Percentiles rank a stretch among this genome's conserved stretches.
Conservation (phyloP, 192 early-diverging fungal species). For the Backusella liffmaniae region DNA sequence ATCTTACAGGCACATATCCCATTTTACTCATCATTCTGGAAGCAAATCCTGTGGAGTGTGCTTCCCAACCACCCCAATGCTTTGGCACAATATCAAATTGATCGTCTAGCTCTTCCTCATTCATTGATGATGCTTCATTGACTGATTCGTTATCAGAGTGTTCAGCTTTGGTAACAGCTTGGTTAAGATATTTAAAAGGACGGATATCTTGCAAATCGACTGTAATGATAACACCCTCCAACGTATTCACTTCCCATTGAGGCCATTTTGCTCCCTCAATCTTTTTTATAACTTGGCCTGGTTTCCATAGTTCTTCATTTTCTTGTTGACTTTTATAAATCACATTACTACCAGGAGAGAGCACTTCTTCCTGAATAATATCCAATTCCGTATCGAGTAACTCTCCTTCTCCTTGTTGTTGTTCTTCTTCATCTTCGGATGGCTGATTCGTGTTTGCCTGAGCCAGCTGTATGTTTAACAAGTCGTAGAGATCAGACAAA, state of each 20-base stretch:
- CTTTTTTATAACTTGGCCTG: neutral
- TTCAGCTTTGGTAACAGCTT: neutral
- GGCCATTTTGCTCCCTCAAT: neutral
- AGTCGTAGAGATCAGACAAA: slow-evolving; percentile 7
- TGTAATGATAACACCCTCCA: neutral
- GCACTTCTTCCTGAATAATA: neutral
- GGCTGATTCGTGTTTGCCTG: neutral
- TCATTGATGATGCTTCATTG: neutral
- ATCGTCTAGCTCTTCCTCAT: neutral
- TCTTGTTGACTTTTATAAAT: slow-evolving; percentile 1
- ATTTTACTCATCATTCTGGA: slow-evolving; percentile 67
- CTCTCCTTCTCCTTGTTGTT: neutral
- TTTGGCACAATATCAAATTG: neutral
- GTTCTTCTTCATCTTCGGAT: neutral
- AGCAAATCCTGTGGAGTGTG: slow-evolving; percentile 74
- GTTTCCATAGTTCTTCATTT: neutral
- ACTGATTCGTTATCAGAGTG: neutral
- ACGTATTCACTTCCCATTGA: neutral
- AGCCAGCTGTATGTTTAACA: neutral
- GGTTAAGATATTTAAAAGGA: neutral
- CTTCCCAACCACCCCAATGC: slow-evolving; percentile 44
- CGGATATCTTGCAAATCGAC: neutral
- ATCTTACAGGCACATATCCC: slow-evolving; percentile 44
- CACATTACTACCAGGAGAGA: neutral
- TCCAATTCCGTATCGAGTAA: neutral